Evolutionary conservation across 2,329 filamentous ascomycete genomes (phyloP).

Genomic region (Ophiostoma novo-ulmi): DNA sequence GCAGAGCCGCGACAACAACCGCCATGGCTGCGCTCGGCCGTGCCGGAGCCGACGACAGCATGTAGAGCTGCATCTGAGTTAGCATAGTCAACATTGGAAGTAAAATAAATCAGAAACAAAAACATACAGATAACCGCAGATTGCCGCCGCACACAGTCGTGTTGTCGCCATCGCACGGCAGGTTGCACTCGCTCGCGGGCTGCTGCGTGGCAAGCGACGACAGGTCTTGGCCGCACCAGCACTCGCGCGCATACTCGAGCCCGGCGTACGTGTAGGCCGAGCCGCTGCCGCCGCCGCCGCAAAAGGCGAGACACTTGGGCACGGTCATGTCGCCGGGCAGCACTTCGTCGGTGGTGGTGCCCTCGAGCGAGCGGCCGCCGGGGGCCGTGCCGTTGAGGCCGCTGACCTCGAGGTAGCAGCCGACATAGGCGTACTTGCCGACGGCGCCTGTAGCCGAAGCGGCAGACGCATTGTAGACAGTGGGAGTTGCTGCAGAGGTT

Average conservation of each 20-base stretch:
- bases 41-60: conserved; percentile 18
- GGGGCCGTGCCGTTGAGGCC: conserved; percentile 38
- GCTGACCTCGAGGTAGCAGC: conserved; percentile 57
- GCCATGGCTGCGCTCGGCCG: not conserved
- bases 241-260: conserved; percentile 52
- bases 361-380: conserved; percentile 42
- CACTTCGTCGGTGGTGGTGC: conserved; percentile 38
- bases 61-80: conserved; percentile 25
- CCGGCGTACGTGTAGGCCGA: conserved; percentile 47
- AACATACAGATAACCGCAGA: conserved; percentile 43
- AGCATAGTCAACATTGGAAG: not conserved
- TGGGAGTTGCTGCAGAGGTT: conserved; percentile 22
- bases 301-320: conserved; percentile 47
- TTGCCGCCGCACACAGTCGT: conserved; percentile 51
- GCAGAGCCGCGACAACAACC: conserved; percentile 9
- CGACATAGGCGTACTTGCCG: conserved; percentile 48
- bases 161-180: conserved; percentile 50
- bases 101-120: not conserved
- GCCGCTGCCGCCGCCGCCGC: conserved; percentile 34
- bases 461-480: conserved; percentile 35
- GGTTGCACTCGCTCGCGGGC: conserved; percentile 45
- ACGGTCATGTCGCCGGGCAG: conserved; percentile 47
- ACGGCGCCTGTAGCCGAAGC: conserved; percentile 38
- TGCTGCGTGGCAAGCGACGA: conserved; percentile 44
- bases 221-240: conserved; percentile 54